Conservation (phyloP, 352 stramenopile genomes). For the Phytophthora pistaciae region DNA sequence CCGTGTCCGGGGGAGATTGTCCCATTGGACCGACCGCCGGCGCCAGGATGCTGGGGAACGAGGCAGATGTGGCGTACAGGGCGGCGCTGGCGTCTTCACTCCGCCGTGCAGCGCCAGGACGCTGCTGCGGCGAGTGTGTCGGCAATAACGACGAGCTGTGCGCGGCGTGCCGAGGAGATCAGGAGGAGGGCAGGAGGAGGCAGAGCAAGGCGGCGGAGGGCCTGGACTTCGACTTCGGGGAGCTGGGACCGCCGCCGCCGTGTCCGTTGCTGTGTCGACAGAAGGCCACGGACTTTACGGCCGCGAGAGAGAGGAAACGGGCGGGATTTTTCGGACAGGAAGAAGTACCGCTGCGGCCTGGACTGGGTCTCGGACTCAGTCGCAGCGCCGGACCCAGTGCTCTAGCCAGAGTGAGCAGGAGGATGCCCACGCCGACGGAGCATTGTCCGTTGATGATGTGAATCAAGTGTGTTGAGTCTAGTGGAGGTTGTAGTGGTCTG, state of each 20-base stretch:
- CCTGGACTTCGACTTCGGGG: neutral
- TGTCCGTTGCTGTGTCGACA: neutral
- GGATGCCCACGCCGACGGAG: neutral
- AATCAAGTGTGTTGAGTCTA: neutral
- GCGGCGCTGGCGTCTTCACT: neutral
- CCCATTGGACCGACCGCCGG: neutral
- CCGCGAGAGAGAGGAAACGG: neutral
- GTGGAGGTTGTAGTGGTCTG: neutral
- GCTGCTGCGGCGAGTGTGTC: neutral
- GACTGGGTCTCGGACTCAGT: neutral
- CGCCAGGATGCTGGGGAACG: neutral
- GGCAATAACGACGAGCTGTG: neutral
- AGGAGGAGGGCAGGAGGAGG: neutral
- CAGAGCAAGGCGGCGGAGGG: neutral
- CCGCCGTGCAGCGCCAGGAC: neutral
- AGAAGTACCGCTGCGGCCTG: too few species aligned
- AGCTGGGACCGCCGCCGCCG: neutral
- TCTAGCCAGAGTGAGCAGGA: neutral
- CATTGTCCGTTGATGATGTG: neutral
- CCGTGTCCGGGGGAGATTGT: neutral
- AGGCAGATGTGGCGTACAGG: neutral
- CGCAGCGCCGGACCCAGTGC: neutral
- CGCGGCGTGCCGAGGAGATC: neutral
- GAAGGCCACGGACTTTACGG: constrained; percentile 1
- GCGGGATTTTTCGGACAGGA: neutral